Percentiles rank a stretch among this genome's conserved stretches.
phyloP scores from a whole-genome alignment of 768 basidiomycete genomes.

The Serendipita sp. region DNA sequence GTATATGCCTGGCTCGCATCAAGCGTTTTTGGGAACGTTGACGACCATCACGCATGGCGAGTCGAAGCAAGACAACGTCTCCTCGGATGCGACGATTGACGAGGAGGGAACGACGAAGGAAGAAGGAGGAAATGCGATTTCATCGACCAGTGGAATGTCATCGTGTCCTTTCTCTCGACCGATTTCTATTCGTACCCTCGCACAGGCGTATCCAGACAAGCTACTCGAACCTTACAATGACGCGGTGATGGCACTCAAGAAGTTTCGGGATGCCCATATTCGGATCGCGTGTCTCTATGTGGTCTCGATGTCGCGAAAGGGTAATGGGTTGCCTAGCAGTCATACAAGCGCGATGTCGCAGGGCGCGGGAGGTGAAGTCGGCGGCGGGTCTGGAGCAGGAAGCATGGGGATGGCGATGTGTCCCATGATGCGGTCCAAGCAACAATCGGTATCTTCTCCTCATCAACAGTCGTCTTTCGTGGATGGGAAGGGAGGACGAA shows the following conservation, averaged over 20 bases:
- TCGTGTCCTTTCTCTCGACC: not conserved
- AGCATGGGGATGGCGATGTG: not conserved
- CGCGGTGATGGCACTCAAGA: constrained; percentile 64
- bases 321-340: not conserved
- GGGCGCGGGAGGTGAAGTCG: not conserved
- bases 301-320: constrained; percentile 59
- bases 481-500: not conserved
- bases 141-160: not conserved
- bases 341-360: not conserved
- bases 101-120: constrained; percentile 13
- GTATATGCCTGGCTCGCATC: constrained; percentile 91
- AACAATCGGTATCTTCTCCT: not conserved
- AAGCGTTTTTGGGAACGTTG: constrained; percentile 51
- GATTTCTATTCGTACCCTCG: not conserved
- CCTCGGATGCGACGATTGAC: constrained; percentile 19
- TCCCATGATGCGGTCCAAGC: not conserved
- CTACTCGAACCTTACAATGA: constrained; percentile 46
- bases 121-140: not conserved
- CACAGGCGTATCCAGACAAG: constrained; percentile 13
- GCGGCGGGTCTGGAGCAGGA: not conserved
- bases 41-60: constrained; percentile 47
- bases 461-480: too few species aligned
- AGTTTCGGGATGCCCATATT: constrained; percentile 77
- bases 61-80: constrained; percentile 12
- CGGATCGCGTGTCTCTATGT: constrained; percentile 78